Conservation (phyloP, 2,329 filamentous ascomycete species). For the Monosporascus sp. region DNA sequence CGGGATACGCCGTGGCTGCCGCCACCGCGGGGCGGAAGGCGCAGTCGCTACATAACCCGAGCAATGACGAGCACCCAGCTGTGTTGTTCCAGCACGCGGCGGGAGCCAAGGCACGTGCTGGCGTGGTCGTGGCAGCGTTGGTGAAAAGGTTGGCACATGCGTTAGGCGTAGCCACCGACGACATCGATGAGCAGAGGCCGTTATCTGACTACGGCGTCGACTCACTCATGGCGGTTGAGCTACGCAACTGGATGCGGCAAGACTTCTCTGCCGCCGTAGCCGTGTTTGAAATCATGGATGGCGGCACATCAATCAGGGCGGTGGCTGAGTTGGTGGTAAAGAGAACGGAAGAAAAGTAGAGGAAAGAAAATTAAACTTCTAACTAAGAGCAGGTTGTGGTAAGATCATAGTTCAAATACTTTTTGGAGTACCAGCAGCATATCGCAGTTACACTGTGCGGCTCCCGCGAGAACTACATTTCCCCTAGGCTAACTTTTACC, state of each 20-base stretch:
- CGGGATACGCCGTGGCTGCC: background rate
- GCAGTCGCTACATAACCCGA: background rate
- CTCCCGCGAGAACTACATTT: too few relatives aligned
- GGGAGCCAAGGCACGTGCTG: background rate
- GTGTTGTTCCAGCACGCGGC: slow-evolving; percentile 1
- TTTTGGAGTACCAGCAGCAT: too few relatives aligned
- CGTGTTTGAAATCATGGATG: slow-evolving; percentile 32
- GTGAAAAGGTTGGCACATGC: slow-evolving; percentile 25
- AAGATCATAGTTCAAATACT: too few relatives aligned
- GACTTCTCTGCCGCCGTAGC: slow-evolving; percentile 28
- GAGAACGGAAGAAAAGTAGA: too few relatives aligned
- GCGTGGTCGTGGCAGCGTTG: slow-evolving; percentile 19
- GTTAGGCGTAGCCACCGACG: slow-evolving; percentile 24
- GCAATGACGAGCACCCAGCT: background rate
- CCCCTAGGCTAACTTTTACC: too few relatives aligned
- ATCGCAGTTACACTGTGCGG: too few relatives aligned
- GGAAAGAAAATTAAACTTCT: too few relatives aligned
- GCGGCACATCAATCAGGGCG: background rate
- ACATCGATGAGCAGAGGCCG: slow-evolving; percentile 24
- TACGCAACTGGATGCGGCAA: slow-evolving; percentile 35
- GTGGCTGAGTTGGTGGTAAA: background rate
- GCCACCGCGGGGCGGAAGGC: background rate
- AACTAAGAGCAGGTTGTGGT: too few relatives aligned
- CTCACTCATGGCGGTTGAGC: slow-evolving; percentile 38
- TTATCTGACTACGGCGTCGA: slow-evolving; percentile 33